Evolutionary conservation across 805 yeast genomes (phyloP).

Genomic region (Lipomyces anomalus): DNA sequence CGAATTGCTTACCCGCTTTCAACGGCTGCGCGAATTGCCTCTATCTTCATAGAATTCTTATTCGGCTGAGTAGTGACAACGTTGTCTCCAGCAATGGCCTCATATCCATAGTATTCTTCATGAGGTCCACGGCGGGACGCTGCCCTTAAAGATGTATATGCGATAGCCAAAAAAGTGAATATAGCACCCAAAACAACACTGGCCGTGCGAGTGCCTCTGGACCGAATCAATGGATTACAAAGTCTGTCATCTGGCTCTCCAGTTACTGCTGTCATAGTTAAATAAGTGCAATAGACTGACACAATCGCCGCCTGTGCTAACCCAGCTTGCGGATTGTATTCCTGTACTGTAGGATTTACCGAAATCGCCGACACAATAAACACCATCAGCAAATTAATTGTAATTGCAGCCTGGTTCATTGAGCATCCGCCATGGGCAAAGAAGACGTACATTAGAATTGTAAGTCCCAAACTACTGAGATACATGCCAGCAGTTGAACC

Average conservation of each 20-base stretch:
- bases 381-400: constrained; percentile 64
- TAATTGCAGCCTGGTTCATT: constrained; percentile 83
- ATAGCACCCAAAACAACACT: constrained; percentile 85
- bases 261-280: constrained; percentile 86
- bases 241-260: constrained; percentile 91
- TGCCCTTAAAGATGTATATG: constrained; percentile 95
- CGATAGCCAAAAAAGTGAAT: constrained; percentile 90
- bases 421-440: constrained; percentile 79
- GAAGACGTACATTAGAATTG: constrained; percentile 70
- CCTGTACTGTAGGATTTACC: constrained; percentile 79
- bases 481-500: constrained; percentile 90
- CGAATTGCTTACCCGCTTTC: too few species aligned
- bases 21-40: constrained; percentile 91
- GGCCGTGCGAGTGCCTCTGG: constrained; percentile 82
- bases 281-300: constrained; percentile 83
- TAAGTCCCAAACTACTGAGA: constrained; percentile 61
- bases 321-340: constrained; percentile 90
- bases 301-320: constrained; percentile 97
- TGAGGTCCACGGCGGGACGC: constrained; percentile 59
- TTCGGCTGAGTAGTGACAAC: constrained; percentile 44
- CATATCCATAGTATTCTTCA: constrained; percentile 34
- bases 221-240: constrained; percentile 89
- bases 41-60: constrained; percentile 70
- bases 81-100: constrained; percentile 40
- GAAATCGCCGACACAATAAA: constrained; percentile 63